Conservation (phyloP, 306 rosid genomes). For the Purshia tridentata region DNA sequence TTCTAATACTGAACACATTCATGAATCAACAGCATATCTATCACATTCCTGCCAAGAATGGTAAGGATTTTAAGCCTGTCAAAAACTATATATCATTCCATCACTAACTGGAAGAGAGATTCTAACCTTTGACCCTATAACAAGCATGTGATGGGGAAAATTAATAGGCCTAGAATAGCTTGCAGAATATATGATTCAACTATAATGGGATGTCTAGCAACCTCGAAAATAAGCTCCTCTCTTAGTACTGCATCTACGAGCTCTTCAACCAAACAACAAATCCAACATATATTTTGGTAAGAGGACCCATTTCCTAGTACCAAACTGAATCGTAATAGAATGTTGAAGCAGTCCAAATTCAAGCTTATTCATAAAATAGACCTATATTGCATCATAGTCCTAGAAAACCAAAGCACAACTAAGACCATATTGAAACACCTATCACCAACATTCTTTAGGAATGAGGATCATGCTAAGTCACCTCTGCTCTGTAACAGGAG, state of each 20-base stretch:
- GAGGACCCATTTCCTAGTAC: neutral
- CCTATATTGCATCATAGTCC: neutral
- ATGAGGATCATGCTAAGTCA: neutral
- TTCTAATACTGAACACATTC: too few relatives aligned
- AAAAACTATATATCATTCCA: too few relatives aligned
- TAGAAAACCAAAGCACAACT: neutral
- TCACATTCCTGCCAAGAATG: too few relatives aligned
- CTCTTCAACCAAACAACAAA: neutral
- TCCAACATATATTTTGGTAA: neutral
- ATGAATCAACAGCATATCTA: too few relatives aligned
- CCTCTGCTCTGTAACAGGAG: neutral
- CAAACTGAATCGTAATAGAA: neutral
- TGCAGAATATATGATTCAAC: neutral
- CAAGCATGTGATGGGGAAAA: neutral
- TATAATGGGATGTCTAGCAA: neutral
- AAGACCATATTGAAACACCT: neutral
- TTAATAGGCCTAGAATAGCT: neutral
- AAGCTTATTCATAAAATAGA: neutral
- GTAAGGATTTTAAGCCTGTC: too few relatives aligned
- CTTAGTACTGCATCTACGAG: too few relatives aligned
- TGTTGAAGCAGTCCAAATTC: constrained; percentile 1
- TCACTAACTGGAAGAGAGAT: neutral
- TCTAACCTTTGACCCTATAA: neutral
- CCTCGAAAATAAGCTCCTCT: neutral
- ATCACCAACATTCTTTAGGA: neutral